These are phyloP conservation scores for Phalaenopsis hybrid DNA, from an alignment of 116 monocot genomes.

Conservation along the genomic window DNA sequence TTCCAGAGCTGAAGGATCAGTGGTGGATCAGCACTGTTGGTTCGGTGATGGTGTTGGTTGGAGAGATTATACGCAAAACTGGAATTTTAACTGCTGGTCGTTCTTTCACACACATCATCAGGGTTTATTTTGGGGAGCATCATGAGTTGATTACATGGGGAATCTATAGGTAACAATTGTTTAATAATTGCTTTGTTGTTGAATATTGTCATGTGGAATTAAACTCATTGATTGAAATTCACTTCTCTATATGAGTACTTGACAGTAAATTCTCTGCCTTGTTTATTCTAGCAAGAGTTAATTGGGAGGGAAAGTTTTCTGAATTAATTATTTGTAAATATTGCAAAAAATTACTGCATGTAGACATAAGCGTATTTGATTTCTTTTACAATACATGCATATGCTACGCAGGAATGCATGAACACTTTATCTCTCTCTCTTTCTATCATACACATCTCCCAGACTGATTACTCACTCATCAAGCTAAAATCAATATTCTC, in stretches of 20 bases:
- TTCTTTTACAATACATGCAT: background rate
- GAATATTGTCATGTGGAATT: background rate
- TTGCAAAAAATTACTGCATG: background rate
- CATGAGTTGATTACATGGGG: slow-evolving; percentile 83
- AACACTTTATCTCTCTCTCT: background rate
- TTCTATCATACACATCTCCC: background rate
- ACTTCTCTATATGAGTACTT: background rate
- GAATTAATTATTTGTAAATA: background rate
- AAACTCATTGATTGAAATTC: background rate
- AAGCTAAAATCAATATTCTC: background rate
- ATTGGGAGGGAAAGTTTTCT: background rate
- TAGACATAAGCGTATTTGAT: background rate
- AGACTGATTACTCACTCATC: background rate
- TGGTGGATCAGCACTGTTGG: slow-evolving; percentile 61
- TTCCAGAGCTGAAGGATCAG: slow-evolving; percentile 61
- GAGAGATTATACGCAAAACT: slow-evolving; percentile 73
- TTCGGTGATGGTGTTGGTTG: slow-evolving; percentile 59
- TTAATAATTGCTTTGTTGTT: background rate
- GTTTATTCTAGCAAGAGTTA: background rate
- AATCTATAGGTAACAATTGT: slow-evolving; percentile 64
- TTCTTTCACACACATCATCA: slow-evolving; percentile 81
- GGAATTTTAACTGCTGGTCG: slow-evolving; percentile 75
- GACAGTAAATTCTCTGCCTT: background rate
- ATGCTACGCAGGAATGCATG: background rate
- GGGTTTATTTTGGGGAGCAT: slow-evolving; percentile 48